A percentile compares a stretch with the other conserved stretches of the same genome.
Conservation (phyloP, 352 stramenopile species). For the Globisporangium cystogenes region DNA sequence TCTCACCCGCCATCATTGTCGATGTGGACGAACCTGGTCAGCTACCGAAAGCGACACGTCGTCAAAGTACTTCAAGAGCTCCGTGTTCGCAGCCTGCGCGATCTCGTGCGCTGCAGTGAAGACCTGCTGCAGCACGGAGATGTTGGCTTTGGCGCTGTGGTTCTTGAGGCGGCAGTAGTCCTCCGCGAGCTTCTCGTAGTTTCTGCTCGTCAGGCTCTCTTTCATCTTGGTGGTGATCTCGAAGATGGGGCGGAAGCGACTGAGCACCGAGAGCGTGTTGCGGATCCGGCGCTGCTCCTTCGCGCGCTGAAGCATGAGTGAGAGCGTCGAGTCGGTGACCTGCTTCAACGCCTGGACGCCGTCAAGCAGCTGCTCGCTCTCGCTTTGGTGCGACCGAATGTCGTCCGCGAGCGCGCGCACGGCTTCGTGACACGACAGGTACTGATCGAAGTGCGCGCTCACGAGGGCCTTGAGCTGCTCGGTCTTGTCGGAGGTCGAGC, state of each 20-base stretch:
- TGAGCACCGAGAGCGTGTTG: constrained; percentile 66
- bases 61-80: constrained; percentile 60
- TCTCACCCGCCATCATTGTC: too few relatives aligned
- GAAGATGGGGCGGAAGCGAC: constrained; percentile 59
- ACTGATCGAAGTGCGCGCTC: constrained; percentile 79
- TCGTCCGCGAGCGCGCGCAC: constrained; percentile 59
- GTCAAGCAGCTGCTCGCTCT: constrained; percentile 39
- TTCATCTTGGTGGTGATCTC: constrained; percentile 79
- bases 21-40: constrained; percentile 33
- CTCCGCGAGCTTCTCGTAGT: constrained; percentile 72
- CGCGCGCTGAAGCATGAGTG: constrained; percentile 67
- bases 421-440: constrained; percentile 75
- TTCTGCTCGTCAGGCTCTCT: constrained; percentile 41
- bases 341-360: constrained; percentile 57
- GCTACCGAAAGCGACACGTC: constrained; percentile 48
- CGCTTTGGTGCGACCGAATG: constrained; percentile 51
- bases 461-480: constrained; percentile 80
- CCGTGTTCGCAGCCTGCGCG: constrained; percentile 45
- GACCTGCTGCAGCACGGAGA: constrained; percentile 49
- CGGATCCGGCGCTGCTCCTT: constrained; percentile 74
- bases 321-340: constrained; percentile 60
- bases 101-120: constrained; percentile 55
- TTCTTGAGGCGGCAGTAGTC: constrained; percentile 68
- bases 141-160: constrained; percentile 57
- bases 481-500: constrained; percentile 77